phyloP scores from a whole-genome alignment of 331 rosid species.

The Phaseolus coccineus region DNA sequence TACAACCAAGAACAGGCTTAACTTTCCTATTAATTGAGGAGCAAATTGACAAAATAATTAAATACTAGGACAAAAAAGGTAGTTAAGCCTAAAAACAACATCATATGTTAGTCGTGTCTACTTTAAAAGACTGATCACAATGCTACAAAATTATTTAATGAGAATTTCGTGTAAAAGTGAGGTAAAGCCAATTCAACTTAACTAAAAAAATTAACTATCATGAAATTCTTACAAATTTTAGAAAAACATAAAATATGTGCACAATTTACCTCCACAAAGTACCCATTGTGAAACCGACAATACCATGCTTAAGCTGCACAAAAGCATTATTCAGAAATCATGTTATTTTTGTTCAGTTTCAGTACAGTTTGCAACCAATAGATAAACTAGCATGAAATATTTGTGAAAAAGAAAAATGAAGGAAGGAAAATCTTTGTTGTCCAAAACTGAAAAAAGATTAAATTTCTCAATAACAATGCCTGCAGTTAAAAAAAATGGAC shows the following conservation, averaged over 20 bases:
- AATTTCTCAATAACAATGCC: constrained; percentile 25
- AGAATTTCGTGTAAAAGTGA: constrained; percentile 11
- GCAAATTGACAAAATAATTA: no score
- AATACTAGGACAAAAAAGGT: no score
- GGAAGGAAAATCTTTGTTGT: constrained; percentile 8
- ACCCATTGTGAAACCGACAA: constrained; percentile 89
- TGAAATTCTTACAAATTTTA: neutral
- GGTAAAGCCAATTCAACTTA: constrained; percentile 9
- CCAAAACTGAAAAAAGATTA: constrained; percentile 9
- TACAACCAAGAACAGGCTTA: no score
- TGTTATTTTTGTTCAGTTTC: constrained; percentile 25
- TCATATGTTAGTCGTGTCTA: constrained; percentile 11
- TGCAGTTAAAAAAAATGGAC: neutral
- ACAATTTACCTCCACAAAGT: constrained; percentile 87
- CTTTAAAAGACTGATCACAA: neutral
- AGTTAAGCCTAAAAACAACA: neutral
- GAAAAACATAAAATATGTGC: constrained; percentile 23
- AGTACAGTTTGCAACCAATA: constrained; percentile 8
- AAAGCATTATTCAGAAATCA: constrained; percentile 50
- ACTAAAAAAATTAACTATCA: neutral
- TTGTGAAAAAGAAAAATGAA: constrained; percentile 22
- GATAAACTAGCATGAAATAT: constrained; percentile 8
- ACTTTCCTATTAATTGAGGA: no score
- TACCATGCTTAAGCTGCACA: constrained; percentile 94
- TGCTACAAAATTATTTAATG: constrained; percentile 23